Conservation (phyloP, 116 monocot species). For the Papilionanthe hybrid region DNA sequence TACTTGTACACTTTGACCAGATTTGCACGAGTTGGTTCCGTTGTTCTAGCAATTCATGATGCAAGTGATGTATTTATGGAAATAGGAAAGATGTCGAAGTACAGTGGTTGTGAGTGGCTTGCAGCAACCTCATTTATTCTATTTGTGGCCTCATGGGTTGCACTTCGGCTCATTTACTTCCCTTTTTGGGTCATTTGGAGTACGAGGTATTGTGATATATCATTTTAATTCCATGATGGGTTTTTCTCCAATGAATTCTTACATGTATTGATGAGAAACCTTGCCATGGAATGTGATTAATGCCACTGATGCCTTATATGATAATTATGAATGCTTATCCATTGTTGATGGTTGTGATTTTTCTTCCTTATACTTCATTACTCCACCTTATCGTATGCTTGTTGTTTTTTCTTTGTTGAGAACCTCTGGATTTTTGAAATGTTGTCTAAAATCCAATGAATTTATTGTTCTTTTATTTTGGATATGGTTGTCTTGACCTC, state of each 20-base stretch:
- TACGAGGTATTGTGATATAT: slow-evolving; percentile 58
- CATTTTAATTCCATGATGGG: not conserved
- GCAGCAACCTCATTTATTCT: slow-evolving; percentile 55
- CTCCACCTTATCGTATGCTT: not conserved
- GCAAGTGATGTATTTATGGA: slow-evolving; percentile 92
- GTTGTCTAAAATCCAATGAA: not conserved
- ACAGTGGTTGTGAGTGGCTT: slow-evolving; percentile 48
- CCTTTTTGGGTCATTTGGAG: slow-evolving; percentile 91
- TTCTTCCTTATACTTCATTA: not conserved
- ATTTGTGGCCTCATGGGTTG: slow-evolving; percentile 76
- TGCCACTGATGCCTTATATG: not conserved
- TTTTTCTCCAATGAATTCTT: not conserved
- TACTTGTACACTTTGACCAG: slow-evolving; percentile 22
- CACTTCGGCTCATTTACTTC: slow-evolving; percentile 73
- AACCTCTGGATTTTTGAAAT: not conserved
- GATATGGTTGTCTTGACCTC: not conserved
- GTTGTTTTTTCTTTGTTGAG: not conserved
- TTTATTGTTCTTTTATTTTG: not conserved
- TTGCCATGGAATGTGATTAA: not conserved
- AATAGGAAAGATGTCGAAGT: slow-evolving; percentile 81
- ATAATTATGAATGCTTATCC: not conserved
- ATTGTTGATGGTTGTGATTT: not conserved
- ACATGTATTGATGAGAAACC: not conserved
- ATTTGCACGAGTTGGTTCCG: slow-evolving; percentile 78
- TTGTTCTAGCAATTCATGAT: slow-evolving; percentile 87